A percentile compares a stretch with the other conserved stretches of the same genome.
These are phyloP conservation scores for Xylaria sp. DNA, from an alignment of 2,329 filamentous ascomycete species.

Conservation along the genomic window DNA sequence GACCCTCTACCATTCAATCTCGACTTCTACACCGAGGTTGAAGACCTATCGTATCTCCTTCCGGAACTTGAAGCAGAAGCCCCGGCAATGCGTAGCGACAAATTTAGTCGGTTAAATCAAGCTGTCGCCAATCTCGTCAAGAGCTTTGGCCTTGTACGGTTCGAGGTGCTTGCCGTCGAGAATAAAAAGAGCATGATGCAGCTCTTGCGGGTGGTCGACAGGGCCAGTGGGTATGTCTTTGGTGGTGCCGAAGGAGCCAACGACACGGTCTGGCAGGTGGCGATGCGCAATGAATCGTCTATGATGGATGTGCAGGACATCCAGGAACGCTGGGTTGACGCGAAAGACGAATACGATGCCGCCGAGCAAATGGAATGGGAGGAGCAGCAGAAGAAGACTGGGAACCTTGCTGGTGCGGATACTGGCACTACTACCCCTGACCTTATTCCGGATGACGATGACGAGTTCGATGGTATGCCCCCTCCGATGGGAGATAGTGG, in stretches of 20 bases:
- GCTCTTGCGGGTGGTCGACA: constrained; percentile 86
- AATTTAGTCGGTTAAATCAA: constrained; percentile 85
- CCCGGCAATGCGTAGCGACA: constrained; percentile 73
- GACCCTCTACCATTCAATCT: constrained; percentile 92
- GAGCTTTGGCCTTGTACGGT: constrained; percentile 88
- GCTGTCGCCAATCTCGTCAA: constrained; percentile 89
- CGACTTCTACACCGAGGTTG: constrained; percentile 96
- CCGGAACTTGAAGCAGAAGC: constrained; percentile 84
- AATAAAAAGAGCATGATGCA: constrained; percentile 98
- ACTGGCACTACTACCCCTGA: constrained; percentile 50
- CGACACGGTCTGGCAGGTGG: constrained; percentile 96
- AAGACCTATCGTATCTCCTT: constrained; percentile 86
- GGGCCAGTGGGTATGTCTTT: constrained; percentile 93
- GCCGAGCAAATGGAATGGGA: constrained; percentile 79
- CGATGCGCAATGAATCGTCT: constrained; percentile 81
- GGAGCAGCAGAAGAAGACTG: constrained; percentile 71
- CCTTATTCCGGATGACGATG: constrained; percentile 50
- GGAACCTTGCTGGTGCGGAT: constrained; percentile 48
- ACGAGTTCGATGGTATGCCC: constrained; percentile 64
- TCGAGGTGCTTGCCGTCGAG: constrained; percentile 94
- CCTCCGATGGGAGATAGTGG: constrained; percentile 65
- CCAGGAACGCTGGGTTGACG: constrained; percentile 95
- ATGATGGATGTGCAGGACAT: constrained; percentile 87
- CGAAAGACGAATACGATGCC: constrained; percentile 87
- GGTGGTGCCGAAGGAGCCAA: constrained; percentile 90